These are phyloP conservation scores for Westerdykella sp. DNA, from an alignment of 2,329 filamentous ascomycete genomes.

Conservation along the genomic window DNA sequence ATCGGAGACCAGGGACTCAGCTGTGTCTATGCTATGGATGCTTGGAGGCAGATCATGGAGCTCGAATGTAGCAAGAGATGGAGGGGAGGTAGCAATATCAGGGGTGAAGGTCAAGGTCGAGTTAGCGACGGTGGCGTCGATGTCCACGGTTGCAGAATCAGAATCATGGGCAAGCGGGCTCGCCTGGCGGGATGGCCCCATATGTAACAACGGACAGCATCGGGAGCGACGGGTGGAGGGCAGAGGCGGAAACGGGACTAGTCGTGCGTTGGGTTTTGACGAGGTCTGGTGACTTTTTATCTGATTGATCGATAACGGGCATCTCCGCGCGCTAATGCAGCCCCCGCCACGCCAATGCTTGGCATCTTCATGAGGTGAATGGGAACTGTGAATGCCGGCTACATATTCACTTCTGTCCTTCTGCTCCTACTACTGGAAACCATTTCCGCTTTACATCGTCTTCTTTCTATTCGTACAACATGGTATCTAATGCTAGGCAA, in stretches of 20 bases:
- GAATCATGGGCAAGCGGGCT: no score
- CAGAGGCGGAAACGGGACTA: neutral
- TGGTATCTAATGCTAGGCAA: no score
- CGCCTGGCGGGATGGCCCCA: neutral
- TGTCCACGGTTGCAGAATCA: no score
- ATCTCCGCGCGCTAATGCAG: neutral
- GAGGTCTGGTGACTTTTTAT: neutral
- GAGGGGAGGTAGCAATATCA: slow-evolving; percentile 7
- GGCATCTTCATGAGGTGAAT: no score
- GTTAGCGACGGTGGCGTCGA: no score
- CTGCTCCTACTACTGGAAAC: no score
- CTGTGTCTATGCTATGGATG: slow-evolving; percentile 22
- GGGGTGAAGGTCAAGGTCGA: neutral
- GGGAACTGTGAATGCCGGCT: no score
- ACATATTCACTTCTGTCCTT: no score
- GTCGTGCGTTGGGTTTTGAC: neutral
- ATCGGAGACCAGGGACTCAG: slow-evolving; percentile 19
- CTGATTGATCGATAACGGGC: neutral
- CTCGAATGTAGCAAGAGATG: slow-evolving; percentile 25
- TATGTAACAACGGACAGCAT: neutral
- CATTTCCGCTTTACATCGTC: no score
- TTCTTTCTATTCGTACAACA: no score
- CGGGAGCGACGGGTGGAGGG: neutral
- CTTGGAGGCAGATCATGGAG: slow-evolving; percentile 23
- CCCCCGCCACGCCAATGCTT: no score